phyloP scores from a whole-genome alignment of 768 basidiomycete species.

The Serendipita indica region DNA sequence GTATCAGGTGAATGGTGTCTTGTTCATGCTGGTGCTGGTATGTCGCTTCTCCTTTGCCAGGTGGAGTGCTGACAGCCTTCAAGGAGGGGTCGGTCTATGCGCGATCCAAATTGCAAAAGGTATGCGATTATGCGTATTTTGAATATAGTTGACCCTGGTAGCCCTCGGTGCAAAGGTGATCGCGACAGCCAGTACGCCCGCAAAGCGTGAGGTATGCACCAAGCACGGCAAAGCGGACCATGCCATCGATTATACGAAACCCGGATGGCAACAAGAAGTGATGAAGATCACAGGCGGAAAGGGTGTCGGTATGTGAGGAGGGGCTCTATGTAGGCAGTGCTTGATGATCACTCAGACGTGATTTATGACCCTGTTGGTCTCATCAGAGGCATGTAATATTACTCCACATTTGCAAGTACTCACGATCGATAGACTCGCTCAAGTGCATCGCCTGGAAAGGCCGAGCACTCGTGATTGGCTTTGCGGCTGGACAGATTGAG shows the following conservation, averaged over 20 bases:
- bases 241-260: constrained; percentile 58
- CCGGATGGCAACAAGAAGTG: constrained; percentile 82
- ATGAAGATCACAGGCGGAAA: constrained; percentile 65
- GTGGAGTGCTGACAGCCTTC: not conserved
- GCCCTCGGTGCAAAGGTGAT: constrained; percentile 89
- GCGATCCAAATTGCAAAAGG: constrained; percentile 91
- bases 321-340: not conserved
- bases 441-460: constrained; percentile 96
- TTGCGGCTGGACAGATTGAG: constrained; percentile 72
- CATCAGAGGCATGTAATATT: constrained; percentile 38
- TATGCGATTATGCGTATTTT: constrained; percentile 17
- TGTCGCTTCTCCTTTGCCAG: not conserved
- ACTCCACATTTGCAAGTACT: not conserved
- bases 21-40: constrained; percentile 78
- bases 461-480: constrained; percentile 84
- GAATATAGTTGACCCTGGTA: constrained; percentile 19
- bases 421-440: constrained; percentile 43
- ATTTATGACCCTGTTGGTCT: constrained; percentile 79
- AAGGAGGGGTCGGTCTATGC: constrained; percentile 73
- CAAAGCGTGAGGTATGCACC: constrained; percentile 68
- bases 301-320: constrained; percentile 41
- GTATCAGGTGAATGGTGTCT: constrained; percentile 72
- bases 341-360: constrained; percentile 29
- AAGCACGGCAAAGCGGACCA: constrained; percentile 70
- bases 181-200: constrained; percentile 68